phyloP scores from a whole-genome alignment of 306 rosid genomes.

The Begonia fuchsioides region DNA sequence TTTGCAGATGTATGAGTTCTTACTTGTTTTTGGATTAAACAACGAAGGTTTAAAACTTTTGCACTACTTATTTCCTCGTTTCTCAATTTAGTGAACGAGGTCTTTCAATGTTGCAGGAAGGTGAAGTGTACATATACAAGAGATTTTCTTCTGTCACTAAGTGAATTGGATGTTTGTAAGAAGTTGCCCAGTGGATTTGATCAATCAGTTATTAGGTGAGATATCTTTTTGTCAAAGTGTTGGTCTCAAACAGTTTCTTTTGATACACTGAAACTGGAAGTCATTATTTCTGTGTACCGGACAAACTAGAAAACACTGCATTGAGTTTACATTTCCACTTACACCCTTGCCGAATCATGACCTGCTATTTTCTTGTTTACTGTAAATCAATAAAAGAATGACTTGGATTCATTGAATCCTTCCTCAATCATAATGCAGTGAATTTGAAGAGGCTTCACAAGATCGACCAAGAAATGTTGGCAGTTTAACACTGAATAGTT shows the following conservation, averaged over 20 bases:
- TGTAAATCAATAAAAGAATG: not conserved
- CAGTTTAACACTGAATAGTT: slow-evolving; percentile 40
- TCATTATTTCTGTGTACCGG: too few species aligned
- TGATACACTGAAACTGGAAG: too few species aligned
- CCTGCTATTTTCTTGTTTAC: not conserved
- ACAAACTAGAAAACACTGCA: too few species aligned
- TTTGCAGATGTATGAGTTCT: slow-evolving; percentile 32
- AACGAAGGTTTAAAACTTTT: not conserved
- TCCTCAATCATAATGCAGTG: slow-evolving; percentile 30
- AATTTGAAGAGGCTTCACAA: slow-evolving; percentile 49
- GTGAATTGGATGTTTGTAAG: slow-evolving; percentile 63
- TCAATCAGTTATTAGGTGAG: slow-evolving; percentile 58
- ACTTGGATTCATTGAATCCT: slow-evolving; percentile 12
- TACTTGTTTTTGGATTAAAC: slow-evolving; percentile 2
- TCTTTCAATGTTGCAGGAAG: slow-evolving; percentile 39
- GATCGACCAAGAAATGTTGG: slow-evolving; percentile 61
- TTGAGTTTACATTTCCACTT: not conserved
- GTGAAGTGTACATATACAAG: slow-evolving; percentile 40
- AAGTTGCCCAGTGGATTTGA: slow-evolving; percentile 69
- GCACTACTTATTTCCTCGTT: slow-evolving; percentile 2
- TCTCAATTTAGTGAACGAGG: not conserved
- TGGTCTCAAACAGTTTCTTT: too few species aligned
- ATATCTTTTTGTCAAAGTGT: too few species aligned
- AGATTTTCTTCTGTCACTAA: slow-evolving; percentile 65
- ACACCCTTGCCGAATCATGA: not conserved